These are phyloP conservation scores for Sextonia rubra DNA, from an alignment of 164 flowering plant species.

Conservation along the genomic window DNA sequence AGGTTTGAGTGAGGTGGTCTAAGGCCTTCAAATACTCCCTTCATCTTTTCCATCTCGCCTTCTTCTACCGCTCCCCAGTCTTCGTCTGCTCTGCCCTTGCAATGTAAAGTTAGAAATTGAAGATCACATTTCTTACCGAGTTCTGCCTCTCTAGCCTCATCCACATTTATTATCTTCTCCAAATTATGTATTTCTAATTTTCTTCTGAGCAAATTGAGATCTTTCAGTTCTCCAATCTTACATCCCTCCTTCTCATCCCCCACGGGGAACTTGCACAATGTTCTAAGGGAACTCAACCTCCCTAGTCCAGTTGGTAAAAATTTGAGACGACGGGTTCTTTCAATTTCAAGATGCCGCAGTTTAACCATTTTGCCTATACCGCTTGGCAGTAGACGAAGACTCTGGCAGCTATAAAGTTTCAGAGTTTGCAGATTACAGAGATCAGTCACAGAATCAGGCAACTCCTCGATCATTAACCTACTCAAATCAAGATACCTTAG, in stretches of 20 bases:
- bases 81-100: background rate
- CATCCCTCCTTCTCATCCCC: background rate
- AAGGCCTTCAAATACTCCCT: constrained; percentile 1
- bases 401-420: too few relatives aligned
- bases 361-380: too few relatives aligned
- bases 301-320: background rate
- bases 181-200: background rate
- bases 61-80: background rate
- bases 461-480: background rate
- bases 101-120: background rate
- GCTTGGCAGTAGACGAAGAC: too few relatives aligned
- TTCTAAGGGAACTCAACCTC: background rate
- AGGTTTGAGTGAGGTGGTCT: background rate
- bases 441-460: constrained; percentile 8
- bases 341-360: too few relatives aligned
- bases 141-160: constrained; percentile 3
- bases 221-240: constrained; percentile 3
- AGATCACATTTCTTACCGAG: background rate
- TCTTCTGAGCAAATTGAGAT: background rate
- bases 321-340: too few relatives aligned
- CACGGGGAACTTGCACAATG: background rate
- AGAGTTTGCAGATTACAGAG: background rate
- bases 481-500: constrained; percentile 9
- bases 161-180: background rate
- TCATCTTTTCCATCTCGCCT: background rate